Percentiles rank a stretch among this genome's conserved stretches.
These are phyloP conservation scores for Pleurotus eryngii DNA, from an alignment of 768 basidiomycete species.

Conservation along the genomic window DNA sequence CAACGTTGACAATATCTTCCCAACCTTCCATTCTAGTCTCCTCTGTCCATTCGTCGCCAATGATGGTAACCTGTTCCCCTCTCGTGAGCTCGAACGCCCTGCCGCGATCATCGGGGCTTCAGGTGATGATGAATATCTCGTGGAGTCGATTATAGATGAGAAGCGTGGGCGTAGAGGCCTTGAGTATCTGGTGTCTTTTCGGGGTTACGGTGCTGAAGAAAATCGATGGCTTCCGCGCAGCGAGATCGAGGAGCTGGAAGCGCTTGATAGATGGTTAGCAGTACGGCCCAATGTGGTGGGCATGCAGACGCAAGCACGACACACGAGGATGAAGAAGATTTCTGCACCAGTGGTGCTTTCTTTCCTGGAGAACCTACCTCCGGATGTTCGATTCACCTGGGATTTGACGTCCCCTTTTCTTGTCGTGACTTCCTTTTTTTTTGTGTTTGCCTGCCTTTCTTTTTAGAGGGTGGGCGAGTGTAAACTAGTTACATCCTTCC, in stretches of 20 bases:
- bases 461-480: no score
- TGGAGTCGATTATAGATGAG: not conserved
- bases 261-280: not conserved
- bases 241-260: not conserved
- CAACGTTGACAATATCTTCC: conserved; percentile 15
- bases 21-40: conserved; percentile 31
- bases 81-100: conserved; percentile 13
- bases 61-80: no score
- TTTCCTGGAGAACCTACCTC: no score
- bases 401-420: no score
- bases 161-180: not conserved
- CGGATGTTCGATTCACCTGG: no score
- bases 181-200: not conserved
- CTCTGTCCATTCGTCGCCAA: conserved; percentile 16
- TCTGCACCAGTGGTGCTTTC: no score
- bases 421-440: no score
- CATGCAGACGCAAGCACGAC: no score
- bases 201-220: not conserved
- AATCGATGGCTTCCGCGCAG: not conserved
- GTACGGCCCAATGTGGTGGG: no score
- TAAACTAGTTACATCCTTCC: no score
- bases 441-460: no score
- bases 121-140: conserved; percentile 19
- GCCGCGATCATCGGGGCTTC: conserved; percentile 19
- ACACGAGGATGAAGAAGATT: no score